A percentile compares a stretch with the other conserved stretches of the same genome.
These are phyloP conservation scores for Solanum clarkiae DNA, from an alignment of 257 asterid genomes.

Conservation along the genomic window DNA sequence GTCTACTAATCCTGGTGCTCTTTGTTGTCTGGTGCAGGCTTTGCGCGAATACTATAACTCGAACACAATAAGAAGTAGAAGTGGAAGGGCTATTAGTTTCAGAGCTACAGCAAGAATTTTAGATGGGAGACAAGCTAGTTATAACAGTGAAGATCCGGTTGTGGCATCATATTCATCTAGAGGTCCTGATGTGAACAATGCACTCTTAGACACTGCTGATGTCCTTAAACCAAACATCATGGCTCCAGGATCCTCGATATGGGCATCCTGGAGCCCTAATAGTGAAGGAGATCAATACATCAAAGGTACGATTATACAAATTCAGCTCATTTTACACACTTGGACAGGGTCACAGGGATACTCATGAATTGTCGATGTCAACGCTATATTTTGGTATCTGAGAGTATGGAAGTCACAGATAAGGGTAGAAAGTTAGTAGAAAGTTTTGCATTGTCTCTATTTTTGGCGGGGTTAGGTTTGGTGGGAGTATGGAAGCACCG, in stretches of 20 bases:
- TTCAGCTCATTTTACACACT: background rate
- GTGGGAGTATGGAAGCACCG: background rate
- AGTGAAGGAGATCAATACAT: conserved; percentile 49
- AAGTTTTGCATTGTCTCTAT: background rate
- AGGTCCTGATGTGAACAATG: conserved; percentile 54
- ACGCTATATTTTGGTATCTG: background rate
- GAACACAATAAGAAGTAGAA: conserved; percentile 37
- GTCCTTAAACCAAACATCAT: conserved; percentile 61
- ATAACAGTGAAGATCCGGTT: conserved; percentile 34
- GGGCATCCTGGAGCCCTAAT: conserved; percentile 70
- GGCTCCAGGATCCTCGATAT: conserved; percentile 74
- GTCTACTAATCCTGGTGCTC: background rate
- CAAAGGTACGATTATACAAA: conserved; percentile 19
- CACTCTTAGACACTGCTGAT: conserved; percentile 42
- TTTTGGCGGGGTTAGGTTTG: background rate
- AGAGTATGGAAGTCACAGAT: background rate
- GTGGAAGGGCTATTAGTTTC: conserved; percentile 35
- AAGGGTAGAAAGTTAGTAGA: background rate
- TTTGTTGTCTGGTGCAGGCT: conserved; percentile 22
- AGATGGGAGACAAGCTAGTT: conserved; percentile 47
- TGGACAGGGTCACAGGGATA: background rate
- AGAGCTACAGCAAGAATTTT: conserved; percentile 40
- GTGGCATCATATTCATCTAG: conserved; percentile 64
- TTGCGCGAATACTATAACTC: conserved; percentile 44
- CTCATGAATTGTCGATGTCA: background rate